These are phyloP conservation scores for Hibiscus syriacus DNA, from an alignment of 345 rosid species.

Conservation along the genomic window DNA sequence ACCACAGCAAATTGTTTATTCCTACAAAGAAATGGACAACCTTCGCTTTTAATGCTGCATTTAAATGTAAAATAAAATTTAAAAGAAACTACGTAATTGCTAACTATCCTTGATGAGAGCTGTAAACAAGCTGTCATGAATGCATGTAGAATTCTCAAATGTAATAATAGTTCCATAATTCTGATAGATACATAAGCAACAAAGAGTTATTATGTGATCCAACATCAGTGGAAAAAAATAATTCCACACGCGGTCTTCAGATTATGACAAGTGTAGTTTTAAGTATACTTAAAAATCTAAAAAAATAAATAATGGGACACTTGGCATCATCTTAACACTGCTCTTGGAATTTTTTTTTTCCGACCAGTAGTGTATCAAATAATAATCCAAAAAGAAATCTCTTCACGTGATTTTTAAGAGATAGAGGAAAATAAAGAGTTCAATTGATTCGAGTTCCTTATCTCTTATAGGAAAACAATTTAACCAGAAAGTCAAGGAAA, in stretches of 20 bases:
- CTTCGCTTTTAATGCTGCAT: slow-evolving; percentile 2
- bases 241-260: no score
- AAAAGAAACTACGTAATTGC: neutral
- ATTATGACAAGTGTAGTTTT: no score
- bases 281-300: no score
- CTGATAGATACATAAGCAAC: neutral
- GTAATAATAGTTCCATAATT: neutral
- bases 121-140: neutral
- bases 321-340: no score
- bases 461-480: neutral
- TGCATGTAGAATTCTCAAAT: neutral
- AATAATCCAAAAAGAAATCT: no score
- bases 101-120: neutral
- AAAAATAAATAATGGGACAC: no score
- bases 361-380: no score
- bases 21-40: slow-evolving; percentile 31
- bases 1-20: slow-evolving; percentile 85
- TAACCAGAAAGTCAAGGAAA: neutral
- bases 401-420: neutral
- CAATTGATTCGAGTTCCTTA: neutral
- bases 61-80: neutral
- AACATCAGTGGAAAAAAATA: no score
- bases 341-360: no score
- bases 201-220: no score
- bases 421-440: neutral